A percentile compares a stretch with the other conserved stretches of the same genome.
phyloP scores from a whole-genome alignment of 108 stramenopile species.

The Bacterosira constricta region DNA sequence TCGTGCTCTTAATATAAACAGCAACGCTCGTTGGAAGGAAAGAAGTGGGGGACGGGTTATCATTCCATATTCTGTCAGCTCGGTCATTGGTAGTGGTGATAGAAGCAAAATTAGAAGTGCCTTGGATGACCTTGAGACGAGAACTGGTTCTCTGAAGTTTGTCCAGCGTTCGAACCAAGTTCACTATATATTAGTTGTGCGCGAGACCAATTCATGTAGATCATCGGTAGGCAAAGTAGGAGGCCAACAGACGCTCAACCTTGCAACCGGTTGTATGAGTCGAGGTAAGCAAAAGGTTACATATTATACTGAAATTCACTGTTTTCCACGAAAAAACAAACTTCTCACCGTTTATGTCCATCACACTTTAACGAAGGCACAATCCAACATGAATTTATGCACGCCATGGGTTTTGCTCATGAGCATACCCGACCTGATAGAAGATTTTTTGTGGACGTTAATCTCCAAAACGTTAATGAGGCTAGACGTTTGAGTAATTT shows the following conservation, averaged over 20 bases:
- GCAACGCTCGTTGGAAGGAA: neutral
- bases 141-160: slow-evolving; percentile 1
- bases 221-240: neutral
- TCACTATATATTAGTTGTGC: neutral
- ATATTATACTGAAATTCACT: no score
- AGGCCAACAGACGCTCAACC: neutral
- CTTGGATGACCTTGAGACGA: neutral
- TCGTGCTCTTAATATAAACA: neutral
- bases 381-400: slow-evolving; percentile 33
- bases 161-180: neutral
- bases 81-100: neutral
- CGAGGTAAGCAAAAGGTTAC: no score
- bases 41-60: neutral
- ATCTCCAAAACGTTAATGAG: slow-evolving; percentile 17
- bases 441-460: slow-evolving; percentile 17
- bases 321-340: no score
- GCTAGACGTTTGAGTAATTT: no score
- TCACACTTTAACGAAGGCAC: no score
- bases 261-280: neutral
- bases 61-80: neutral
- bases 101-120: neutral
- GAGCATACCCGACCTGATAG: slow-evolving; percentile 33
- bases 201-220: slow-evolving; percentile 5
- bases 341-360: no score
- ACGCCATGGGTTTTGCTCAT: slow-evolving; percentile 29